phyloP scores from a whole-genome alignment of 192 early-diverging fungal genomes.

The Physocladia obscura region DNA sequence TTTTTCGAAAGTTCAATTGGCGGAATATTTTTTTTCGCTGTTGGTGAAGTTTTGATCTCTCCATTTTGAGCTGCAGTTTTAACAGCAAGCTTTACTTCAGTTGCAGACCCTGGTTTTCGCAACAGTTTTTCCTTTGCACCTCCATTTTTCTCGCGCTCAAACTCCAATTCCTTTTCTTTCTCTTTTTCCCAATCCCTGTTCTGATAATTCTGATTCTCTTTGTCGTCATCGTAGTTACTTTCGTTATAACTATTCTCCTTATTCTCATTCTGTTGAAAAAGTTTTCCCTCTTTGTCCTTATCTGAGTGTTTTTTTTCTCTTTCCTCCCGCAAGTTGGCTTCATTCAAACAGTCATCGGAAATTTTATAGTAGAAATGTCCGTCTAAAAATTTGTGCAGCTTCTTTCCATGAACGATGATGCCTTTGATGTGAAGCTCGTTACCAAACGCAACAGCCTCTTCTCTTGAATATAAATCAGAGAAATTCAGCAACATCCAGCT shows the following conservation, averaged over 20 bases:
- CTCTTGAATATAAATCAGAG: conserved; percentile 69
- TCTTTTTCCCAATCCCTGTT: no score
- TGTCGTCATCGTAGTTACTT: no score
- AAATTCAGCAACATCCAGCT: conserved; percentile 84
- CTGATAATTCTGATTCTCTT: not conserved
- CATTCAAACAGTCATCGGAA: conserved; percentile 5
- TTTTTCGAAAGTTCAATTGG: conserved; percentile 63
- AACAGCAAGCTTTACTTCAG: no score
- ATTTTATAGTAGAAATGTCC: conserved; percentile 88
- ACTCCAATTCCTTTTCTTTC: conserved; percentile 28
- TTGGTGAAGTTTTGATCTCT: not conserved
- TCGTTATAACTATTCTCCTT: no score
- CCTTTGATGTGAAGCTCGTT: conserved; percentile 74
- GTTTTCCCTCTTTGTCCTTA: conserved; percentile 1
- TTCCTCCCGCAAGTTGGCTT: no score
- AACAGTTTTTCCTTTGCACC: no score
- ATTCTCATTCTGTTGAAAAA: no score
- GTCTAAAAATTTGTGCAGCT: conserved; percentile 74
- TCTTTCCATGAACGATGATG: conserved; percentile 59
- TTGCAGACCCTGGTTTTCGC: no score
- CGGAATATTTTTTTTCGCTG: not conserved
- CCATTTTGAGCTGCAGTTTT: no score
- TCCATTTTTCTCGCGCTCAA: not conserved
- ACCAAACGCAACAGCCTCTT: conserved; percentile 76
- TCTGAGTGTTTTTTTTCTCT: not conserved